Evolutionary conservation across 1,284 basidiomycete species (phyloP), one percentile per base, ranked within the genome.

Genomic region (Termitomyces sp.): DNA sequence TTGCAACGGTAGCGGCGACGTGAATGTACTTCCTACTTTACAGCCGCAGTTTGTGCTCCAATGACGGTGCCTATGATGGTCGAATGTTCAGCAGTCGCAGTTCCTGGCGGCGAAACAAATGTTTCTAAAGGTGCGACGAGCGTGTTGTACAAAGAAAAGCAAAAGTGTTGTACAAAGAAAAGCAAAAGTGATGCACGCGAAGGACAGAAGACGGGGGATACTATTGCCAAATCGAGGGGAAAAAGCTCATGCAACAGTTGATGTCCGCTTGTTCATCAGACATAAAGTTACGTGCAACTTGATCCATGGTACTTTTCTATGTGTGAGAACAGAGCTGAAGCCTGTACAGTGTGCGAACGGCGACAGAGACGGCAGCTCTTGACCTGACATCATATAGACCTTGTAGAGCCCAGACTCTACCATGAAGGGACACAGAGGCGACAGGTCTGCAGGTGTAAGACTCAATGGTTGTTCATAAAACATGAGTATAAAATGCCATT

Each of bases 1-100:
- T 85, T 1, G 83, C 83, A 8, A 94, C 77, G 0, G 87, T 88
- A 2, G 90, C 90, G 3, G 90, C 90, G n/a, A 89, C 77, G 62
- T 94, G 91, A 33, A 92, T 84, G 64, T 94, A 88, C 54, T 88
- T 83, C 63, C 19, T 41, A 41, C 68, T 77, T 61, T 77, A 75
- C 44, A 91, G 67, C 50, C 77, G 72, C 13, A 81, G 80, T 63
- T 91, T 91, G 65, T 89, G 86, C 61, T 85, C 78, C 3, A 86
- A 65, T 2, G 86, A 90, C 5, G 87, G 77, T 3, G 83, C 87
- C 33, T 84, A 75, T 24, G 3, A 24, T 24, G 24, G 24, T 24
- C 24, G 24, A 66, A 39, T 62, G 65, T 30, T 61, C 65, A 59
- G 77, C 74, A 51, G 70, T 70, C 56, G 67, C 53, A 47, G 62